Percentiles rank a stretch among this genome's conserved stretches.
Evolutionary conservation across 2,329 filamentous ascomycete genomes (phyloP).

Genomic region (Apiospora saccharicola): DNA sequence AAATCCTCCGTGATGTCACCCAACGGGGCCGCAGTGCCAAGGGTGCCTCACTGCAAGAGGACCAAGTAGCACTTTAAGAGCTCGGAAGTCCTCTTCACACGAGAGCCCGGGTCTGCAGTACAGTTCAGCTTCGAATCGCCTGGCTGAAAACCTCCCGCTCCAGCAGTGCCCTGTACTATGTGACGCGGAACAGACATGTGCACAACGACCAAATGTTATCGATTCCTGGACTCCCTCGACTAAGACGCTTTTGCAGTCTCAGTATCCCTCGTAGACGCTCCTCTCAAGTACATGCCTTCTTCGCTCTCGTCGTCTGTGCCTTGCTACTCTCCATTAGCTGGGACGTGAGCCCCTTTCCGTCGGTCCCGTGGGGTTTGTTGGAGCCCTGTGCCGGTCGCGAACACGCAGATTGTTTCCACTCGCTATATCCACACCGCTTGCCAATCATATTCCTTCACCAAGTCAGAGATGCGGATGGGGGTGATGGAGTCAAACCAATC

Average conservation of each 20-base stretch:
- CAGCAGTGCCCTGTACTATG: not conserved
- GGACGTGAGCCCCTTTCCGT: not conserved
- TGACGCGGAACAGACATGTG: not conserved
- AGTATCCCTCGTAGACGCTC: not conserved
- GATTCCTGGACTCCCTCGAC: not conserved
- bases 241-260: not conserved
- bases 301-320: constrained; percentile 4
- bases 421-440: not conserved
- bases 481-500: not conserved
- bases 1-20: not conserved
- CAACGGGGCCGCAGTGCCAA: not conserved
- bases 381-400: not conserved
- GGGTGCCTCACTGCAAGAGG: not conserved
- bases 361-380: not conserved
- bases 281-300: not conserved
- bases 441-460: not conserved
- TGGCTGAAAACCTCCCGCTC: not conserved
- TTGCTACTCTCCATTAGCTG: constrained; percentile 3
- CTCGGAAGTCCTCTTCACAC: not conserved
- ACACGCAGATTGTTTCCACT: not conserved
- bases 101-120: not conserved
- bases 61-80: not conserved
- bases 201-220: constrained; percentile 9
- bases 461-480: not conserved
- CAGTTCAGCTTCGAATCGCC: not conserved